These are phyloP conservation scores for Capniomyces stellatus DNA, from an alignment of 371 early-diverging fungal genomes.

Conservation along the genomic window DNA sequence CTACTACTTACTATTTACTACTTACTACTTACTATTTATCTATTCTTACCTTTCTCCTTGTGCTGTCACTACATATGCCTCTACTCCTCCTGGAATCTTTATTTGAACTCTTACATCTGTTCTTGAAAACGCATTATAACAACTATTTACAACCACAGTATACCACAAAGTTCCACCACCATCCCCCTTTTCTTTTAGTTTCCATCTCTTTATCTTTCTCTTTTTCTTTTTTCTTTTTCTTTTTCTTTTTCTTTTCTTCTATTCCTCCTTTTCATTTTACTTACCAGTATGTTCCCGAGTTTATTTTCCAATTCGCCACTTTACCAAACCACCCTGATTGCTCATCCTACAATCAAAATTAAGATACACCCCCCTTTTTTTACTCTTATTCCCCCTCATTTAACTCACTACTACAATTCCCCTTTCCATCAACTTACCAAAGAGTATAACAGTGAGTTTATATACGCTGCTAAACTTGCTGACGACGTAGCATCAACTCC, in stretches of 20 bases:
- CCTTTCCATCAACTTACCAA: conserved; percentile 14
- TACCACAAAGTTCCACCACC: too few relatives aligned
- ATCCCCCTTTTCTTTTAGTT: too few relatives aligned
- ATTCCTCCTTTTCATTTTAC: too few relatives aligned
- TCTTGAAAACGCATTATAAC: conserved; percentile 88
- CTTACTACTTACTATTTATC: too few relatives aligned
- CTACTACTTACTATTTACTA: too few relatives aligned
- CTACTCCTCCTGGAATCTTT: conserved; percentile 92
- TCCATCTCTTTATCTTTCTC: background rate
- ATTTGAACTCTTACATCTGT: conserved; percentile 95
- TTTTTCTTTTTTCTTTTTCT: too few relatives aligned
- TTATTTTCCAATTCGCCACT: conserved; percentile 31
- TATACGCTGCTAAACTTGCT: conserved; percentile 82
- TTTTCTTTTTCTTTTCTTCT: too few relatives aligned
- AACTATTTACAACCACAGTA: conserved; percentile 29
- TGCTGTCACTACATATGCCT: conserved; percentile 69
- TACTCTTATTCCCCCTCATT: too few relatives aligned
- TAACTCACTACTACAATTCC: background rate
- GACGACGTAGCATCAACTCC: conserved; percentile 89
- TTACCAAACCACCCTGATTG: conserved; percentile 24
- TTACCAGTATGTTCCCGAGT: conserved; percentile 41
- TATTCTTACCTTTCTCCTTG: conserved; percentile 55
- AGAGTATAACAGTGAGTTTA: conserved; percentile 85
- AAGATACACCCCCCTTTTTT: background rate
- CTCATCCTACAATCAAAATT: conserved; percentile 15